Conservation (phyloP, 2,329 filamentous ascomycete species). For the Xylaria sp. region DNA sequence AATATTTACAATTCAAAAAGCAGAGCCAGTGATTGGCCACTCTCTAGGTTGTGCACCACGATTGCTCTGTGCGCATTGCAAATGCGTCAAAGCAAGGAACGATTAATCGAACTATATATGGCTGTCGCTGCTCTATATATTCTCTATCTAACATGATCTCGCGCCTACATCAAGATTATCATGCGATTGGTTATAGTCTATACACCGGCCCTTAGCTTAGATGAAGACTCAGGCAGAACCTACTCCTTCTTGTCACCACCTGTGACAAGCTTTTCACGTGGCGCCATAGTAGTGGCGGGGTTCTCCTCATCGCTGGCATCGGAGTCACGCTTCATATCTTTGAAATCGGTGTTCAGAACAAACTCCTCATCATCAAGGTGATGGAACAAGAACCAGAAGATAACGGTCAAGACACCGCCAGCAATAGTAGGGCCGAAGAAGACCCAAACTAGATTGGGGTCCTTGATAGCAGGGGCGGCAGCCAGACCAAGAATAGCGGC, state of each 20-base stretch:
- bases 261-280: constrained; percentile 66
- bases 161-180: background rate
- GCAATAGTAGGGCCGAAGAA: constrained; percentile 48
- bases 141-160: background rate
- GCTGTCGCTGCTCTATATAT: constrained; percentile 2
- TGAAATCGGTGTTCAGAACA: constrained; percentile 46
- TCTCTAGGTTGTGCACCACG: background rate
- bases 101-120: constrained; percentile 7
- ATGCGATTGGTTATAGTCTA: background rate
- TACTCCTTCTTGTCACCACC: constrained; percentile 52
- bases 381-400: constrained; percentile 48
- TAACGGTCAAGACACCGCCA: constrained; percentile 43
- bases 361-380: constrained; percentile 49
- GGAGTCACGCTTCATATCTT: constrained; percentile 47
- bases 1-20: background rate
- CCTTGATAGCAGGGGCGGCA: constrained; percentile 56
- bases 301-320: constrained; percentile 46
- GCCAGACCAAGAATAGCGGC: constrained; percentile 73
- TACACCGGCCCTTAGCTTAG: constrained; percentile 1
- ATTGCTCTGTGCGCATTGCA: background rate
- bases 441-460: constrained; percentile 60
- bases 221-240: background rate
- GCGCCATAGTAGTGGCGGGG: constrained; percentile 45
- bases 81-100: background rate
- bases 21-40: background rate